Percentiles rank a stretch among this genome's conserved stretches.
Conservation (phyloP, 306 rosid genomes). For the Casuarina cunninghamiana region DNA sequence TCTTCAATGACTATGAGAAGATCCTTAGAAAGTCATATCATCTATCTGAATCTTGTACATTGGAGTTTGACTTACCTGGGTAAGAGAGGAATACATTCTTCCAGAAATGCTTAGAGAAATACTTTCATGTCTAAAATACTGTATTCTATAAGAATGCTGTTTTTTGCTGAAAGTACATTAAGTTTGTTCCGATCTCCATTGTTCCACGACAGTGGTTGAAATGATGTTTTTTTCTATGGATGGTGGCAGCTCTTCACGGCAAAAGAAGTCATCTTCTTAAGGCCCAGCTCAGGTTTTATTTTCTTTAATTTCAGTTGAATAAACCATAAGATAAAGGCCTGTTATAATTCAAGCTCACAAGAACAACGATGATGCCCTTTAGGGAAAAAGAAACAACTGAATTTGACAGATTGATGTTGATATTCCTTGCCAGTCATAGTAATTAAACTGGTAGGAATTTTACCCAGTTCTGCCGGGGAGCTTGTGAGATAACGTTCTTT, state of each 20-base stretch:
- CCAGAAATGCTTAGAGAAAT: not conserved
- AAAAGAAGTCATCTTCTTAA: constrained; percentile 33
- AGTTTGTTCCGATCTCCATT: not conserved
- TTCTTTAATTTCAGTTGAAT: not conserved
- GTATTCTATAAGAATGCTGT: not conserved
- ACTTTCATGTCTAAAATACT: not conserved
- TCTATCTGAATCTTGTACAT: not conserved
- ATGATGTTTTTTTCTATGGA: not conserved
- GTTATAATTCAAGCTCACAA: not conserved
- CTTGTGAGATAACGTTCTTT: not conserved
- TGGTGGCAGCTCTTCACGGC: constrained; percentile 24
- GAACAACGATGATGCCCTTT: not conserved
- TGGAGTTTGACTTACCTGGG: not conserved
- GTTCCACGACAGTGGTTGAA: not conserved
- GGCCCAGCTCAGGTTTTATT: constrained; percentile 24
- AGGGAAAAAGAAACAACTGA: not conserved
- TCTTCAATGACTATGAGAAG: not conserved
- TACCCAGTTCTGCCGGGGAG: not conserved
- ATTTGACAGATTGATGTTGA: not conserved
- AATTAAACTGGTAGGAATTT: not conserved
- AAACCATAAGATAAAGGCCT: not conserved
- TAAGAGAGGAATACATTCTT: not conserved
- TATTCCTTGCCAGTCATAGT: not conserved
- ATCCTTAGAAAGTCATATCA: not conserved
- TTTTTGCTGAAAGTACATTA: not conserved